phyloP scores from a whole-genome alignment of 2,329 filamentous ascomycete genomes.

The Diaporthe citrichinensis region DNA sequence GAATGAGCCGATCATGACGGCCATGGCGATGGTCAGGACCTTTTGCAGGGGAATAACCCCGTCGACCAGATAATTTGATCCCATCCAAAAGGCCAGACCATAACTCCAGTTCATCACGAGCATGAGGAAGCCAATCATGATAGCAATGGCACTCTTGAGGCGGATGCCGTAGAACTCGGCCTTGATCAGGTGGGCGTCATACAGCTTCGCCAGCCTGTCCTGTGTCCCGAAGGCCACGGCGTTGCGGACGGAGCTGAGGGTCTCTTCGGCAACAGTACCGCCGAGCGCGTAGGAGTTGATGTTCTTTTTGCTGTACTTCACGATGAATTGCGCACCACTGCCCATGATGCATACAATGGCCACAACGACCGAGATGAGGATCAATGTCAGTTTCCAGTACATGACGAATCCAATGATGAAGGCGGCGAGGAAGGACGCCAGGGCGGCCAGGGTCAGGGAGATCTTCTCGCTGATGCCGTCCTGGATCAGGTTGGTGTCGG shows the following conservation, averaged over 20 bases:
- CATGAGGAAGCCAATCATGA: slow-evolving; percentile 90
- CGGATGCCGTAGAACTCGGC: slow-evolving; percentile 84
- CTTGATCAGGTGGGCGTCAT: slow-evolving; percentile 79
- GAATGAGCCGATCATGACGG: slow-evolving; percentile 94
- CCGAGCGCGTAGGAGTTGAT: slow-evolving; percentile 86
- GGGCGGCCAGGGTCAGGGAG: slow-evolving; percentile 79
- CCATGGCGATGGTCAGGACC: slow-evolving; percentile 88
- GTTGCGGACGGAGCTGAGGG: slow-evolving; percentile 93
- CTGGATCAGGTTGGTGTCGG: slow-evolving; percentile 93
- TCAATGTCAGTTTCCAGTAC: slow-evolving; percentile 94
- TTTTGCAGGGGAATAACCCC: slow-evolving; percentile 76
- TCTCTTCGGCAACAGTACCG: slow-evolving; percentile 92
- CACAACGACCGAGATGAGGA: slow-evolving; percentile 85
- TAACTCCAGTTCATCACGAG: slow-evolving; percentile 88
- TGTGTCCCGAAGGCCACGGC: slow-evolving; percentile 94
- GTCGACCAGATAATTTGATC: slow-evolving; percentile 79
- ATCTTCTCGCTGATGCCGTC: slow-evolving; percentile 95
- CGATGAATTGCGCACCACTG: slow-evolving; percentile 78
- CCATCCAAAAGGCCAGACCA: slow-evolving; percentile 90
- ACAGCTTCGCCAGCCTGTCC: slow-evolving; percentile 88
- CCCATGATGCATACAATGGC: slow-evolving; percentile 86
- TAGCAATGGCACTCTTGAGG: slow-evolving; percentile 78
- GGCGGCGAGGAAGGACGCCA: slow-evolving; percentile 88
- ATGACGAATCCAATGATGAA: slow-evolving; percentile 93
- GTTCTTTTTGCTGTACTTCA: slow-evolving; percentile 85